phyloP scores from a whole-genome alignment of 1,139 yeast genomes.

The Nakaseomyces glabratus region DNA sequence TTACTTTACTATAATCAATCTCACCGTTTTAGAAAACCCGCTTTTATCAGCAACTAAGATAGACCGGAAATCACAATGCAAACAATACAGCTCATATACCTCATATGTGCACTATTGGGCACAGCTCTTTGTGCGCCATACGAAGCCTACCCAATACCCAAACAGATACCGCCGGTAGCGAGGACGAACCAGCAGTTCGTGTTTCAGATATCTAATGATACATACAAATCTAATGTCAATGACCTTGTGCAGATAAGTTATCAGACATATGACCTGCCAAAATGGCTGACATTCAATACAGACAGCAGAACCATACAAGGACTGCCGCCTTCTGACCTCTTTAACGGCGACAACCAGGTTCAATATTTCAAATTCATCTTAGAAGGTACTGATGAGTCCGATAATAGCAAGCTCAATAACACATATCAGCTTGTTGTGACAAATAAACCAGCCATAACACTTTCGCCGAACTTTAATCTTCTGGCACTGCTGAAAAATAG shows the following conservation, averaged over 20 bases:
- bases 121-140: constrained; percentile 34
- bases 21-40: too few species aligned
- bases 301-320: constrained; percentile 58
- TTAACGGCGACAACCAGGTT: constrained; percentile 34
- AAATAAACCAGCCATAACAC: constrained; percentile 41
- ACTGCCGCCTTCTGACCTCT: constrained; percentile 45
- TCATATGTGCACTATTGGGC: constrained; percentile 5
- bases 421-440: constrained; percentile 55
- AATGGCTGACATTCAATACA: constrained; percentile 70
- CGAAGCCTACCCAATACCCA: constrained; percentile 69
- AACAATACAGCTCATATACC: too few species aligned
- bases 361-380: constrained; percentile 37
- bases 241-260: constrained; percentile 42
- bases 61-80: too few species aligned
- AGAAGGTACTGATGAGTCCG: constrained; percentile 53
- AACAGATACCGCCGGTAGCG: constrained; percentile 84
- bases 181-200: constrained; percentile 52
- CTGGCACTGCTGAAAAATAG: constrained; percentile 43
- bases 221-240: constrained; percentile 47
- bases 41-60: too few species aligned
- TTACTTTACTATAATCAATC: too few species aligned
- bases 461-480: constrained; percentile 34
- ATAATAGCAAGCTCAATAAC: constrained; percentile 37
- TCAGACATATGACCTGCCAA: constrained; percentile 51
- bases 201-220: constrained; percentile 64